Base-by-base conservation (phyloP, 2,329 filamentous ascomycete species). In the Aspergillus sp. region DNA sequence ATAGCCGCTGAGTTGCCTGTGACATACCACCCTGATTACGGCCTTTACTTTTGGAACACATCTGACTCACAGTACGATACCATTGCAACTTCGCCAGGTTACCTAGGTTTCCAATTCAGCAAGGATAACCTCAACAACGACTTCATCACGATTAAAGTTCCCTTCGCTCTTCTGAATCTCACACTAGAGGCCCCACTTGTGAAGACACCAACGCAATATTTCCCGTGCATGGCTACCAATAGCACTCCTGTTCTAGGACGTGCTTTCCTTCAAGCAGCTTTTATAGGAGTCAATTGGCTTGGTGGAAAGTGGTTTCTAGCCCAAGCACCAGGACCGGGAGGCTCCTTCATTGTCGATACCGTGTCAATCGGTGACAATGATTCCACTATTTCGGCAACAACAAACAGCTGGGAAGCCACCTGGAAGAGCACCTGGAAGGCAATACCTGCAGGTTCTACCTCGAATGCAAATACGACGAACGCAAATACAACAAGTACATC, bases 1-100 rank as follows among this genome's bases (percentile, higher is more conserved):
- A 74, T 80, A 36, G 71, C 77, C 7, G 52, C 62, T 0, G 49
- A 76, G 25, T 67, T 81, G 10, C 79, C 77, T 0, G 72, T 80
- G 66, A 58, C 56, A 1, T 62, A 61, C 45, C 28, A 66, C 13
- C 6, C 55, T 0, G 56, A 60, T 15, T 52, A 58, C 8, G 57
- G 57, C 38, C 60, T 62, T 13, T 62, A 64, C 41, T 55, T 58
- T n/a, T 62, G 62, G 62, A 58, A 66, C 45, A 66, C 59, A 4
- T 45, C 49, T 1, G 55, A 59, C 41, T 32, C 59, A 3, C 55
- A 60, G 10, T 67, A 67, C 49, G 12, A 41, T 3, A 62, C 21
- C 6, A 63, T 69, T 38, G 28, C 64, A n/a, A 62, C 51, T 2
- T 66, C 67, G 0, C 63, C 67, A 4, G 47, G 58, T 19, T 66